These are phyloP conservation scores for Candida maesae DNA, from an alignment of 805 yeast genomes.

Conservation along the genomic window DNA sequence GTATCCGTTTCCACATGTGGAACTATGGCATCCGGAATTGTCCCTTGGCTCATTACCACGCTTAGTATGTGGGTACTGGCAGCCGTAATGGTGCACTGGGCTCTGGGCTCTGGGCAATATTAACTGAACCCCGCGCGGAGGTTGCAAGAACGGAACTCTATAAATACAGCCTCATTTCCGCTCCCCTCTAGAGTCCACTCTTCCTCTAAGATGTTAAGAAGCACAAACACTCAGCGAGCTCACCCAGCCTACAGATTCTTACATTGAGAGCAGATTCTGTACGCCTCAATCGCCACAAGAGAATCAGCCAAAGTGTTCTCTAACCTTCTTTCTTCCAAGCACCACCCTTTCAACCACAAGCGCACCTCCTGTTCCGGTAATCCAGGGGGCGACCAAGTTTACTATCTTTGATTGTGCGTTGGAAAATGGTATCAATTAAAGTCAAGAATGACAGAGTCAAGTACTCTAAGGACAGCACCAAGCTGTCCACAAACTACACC, in stretches of 20 bases:
- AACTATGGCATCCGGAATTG: too few species aligned
- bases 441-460: slow-evolving; percentile 51
- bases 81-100: too few species aligned
- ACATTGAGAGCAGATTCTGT: slow-evolving; percentile 2
- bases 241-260: slow-evolving; percentile 1
- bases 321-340: slow-evolving; percentile 25
- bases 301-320: slow-evolving; percentile 25
- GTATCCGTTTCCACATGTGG: too few species aligned
- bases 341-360: slow-evolving; percentile 29
- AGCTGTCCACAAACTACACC: slow-evolving; percentile 54
- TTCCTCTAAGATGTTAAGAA: too few species aligned
- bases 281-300: slow-evolving; percentile 2
- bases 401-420: slow-evolving; percentile 16
- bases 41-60: too few species aligned
- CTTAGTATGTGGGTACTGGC: too few species aligned
- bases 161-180: too few species aligned
- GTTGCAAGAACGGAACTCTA: too few species aligned
- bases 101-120: too few species aligned
- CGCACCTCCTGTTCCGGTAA: slow-evolving; percentile 25
- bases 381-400: slow-evolving; percentile 20
- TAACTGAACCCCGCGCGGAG: too few species aligned
- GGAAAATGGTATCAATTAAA: slow-evolving; percentile 34
- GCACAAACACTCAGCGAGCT: too few species aligned
- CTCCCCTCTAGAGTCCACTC: too few species aligned
- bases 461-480: slow-evolving; percentile 41